phyloP scores from a whole-genome alignment of 805 yeast genomes.

The Candida ponderosae region DNA sequence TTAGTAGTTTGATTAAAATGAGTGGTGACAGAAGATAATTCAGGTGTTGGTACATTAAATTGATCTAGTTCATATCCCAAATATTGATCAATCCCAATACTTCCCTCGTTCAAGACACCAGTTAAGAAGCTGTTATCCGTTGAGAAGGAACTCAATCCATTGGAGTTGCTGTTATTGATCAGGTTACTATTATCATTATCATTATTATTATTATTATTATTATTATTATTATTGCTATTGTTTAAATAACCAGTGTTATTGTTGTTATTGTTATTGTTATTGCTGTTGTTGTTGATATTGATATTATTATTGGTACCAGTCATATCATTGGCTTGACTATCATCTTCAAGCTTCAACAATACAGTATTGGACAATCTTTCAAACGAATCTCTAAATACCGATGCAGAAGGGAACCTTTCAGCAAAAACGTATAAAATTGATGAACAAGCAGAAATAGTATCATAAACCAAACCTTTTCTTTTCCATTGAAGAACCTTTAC shows the following conservation, averaged over 20 bases:
- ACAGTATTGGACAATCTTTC: conserved; percentile 18
- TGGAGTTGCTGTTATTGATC: no score
- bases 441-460: conserved; percentile 23
- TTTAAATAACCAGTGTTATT: not conserved
- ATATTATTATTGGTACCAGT: no score
- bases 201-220: no score
- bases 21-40: not conserved
- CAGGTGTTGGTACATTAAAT: conserved; percentile 1
- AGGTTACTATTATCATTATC: no score
- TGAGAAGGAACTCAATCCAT: no score
- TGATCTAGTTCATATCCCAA: conserved; percentile 4
- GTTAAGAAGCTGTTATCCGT: not conserved
- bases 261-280: no score
- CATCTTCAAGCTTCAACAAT: conserved; percentile 8
- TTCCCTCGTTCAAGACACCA: conserved; percentile 5
- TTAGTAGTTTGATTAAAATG: not conserved
- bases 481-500: conserved; percentile 19
- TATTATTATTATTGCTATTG: not conserved
- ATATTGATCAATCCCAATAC: conserved; percentile 14
- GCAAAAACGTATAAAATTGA: conserved; percentile 21
- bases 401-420: conserved; percentile 20
- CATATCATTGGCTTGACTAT: not conserved
- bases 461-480: conserved; percentile 17
- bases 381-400: conserved; percentile 21
- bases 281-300: not conserved